Conservation (phyloP, 2,329 filamentous ascomycete genomes). For the Colletotrichum falcatum region DNA sequence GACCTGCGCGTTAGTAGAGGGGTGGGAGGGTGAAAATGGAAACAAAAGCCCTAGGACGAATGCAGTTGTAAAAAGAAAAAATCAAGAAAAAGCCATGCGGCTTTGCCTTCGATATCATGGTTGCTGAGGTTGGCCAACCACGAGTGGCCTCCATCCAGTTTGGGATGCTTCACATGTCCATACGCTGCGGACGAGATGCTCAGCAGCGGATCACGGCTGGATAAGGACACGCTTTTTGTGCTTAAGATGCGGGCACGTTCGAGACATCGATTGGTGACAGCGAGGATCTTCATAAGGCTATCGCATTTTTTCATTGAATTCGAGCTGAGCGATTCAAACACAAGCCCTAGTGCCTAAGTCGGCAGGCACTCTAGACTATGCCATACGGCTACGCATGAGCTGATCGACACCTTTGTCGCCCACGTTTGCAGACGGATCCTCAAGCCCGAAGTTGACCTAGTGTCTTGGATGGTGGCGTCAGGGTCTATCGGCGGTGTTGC, state of each 20-base stretch:
- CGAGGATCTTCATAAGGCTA: neutral
- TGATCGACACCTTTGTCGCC: slow-evolving; percentile 11
- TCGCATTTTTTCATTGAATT: neutral
- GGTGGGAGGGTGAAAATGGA: no score
- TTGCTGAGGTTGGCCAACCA: neutral
- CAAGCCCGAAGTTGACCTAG: neutral
- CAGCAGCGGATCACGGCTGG: neutral
- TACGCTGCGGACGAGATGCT: neutral
- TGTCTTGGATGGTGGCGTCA: slow-evolving; percentile 20
- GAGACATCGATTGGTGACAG: neutral
- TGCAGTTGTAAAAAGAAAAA: neutral
- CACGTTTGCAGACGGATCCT: slow-evolving; percentile 20
- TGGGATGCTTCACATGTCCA: neutral
- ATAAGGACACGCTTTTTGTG: no score
- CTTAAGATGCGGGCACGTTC: neutral
- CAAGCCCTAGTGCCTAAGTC: neutral
- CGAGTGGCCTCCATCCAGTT: neutral
- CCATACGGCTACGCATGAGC: neutral
- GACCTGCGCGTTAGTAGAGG: no score
- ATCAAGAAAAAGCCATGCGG: neutral
- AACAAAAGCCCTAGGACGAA: neutral
- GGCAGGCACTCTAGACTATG: neutral
- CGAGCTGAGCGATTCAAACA: neutral
- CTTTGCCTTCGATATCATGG: neutral
- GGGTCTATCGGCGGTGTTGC: slow-evolving; percentile 22